Conservation (phyloP, 2,329 filamentous ascomycete species). For the Fusarium agapanthi region DNA sequence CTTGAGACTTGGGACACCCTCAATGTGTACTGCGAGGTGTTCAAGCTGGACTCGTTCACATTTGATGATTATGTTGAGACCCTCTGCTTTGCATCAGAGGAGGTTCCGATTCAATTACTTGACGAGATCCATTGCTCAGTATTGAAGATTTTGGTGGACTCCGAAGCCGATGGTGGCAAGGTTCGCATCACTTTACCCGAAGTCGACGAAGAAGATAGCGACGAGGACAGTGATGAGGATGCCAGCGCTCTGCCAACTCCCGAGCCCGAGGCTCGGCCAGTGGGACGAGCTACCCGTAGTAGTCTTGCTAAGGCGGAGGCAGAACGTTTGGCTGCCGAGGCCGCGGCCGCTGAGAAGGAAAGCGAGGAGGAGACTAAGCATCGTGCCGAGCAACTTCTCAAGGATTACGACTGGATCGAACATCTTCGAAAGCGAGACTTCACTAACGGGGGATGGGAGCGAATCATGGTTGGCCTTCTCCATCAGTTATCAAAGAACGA, state of each 20-base stretch:
- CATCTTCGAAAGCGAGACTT: constrained; percentile 86
- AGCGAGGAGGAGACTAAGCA: constrained; percentile 64
- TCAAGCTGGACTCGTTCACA: constrained; percentile 94
- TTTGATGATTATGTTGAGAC: constrained; percentile 96
- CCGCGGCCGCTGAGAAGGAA: constrained; percentile 62
- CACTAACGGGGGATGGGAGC: constrained; percentile 86
- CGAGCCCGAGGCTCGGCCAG: constrained; percentile 74
- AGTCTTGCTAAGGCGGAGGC: constrained; percentile 85
- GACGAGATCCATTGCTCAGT: constrained; percentile 92
- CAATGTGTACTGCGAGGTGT: constrained; percentile 97
- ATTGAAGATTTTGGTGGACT: constrained; percentile 83
- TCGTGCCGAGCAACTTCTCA: constrained; percentile 79
- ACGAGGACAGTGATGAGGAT: constrained; percentile 68
- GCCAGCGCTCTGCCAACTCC: constrained; percentile 65
- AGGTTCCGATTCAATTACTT: constrained; percentile 82
- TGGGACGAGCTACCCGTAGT: constrained; percentile 80
- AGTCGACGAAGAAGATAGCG: constrained; percentile 75
- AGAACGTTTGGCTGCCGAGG: constrained; percentile 70
- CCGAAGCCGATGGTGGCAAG: constrained; percentile 78
- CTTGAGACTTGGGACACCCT: constrained; percentile 96
- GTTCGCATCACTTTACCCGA: constrained; percentile 82
- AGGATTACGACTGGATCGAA: constrained; percentile 83
- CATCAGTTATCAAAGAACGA: constrained; percentile 84
- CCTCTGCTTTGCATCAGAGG: constrained; percentile 78
- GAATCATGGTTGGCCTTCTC: constrained; percentile 86